Percentiles rank a stretch among this genome's conserved stretches.
phyloP scores from a whole-genome alignment of 2,329 filamentous ascomycete species.

The Cercospora canescens region DNA sequence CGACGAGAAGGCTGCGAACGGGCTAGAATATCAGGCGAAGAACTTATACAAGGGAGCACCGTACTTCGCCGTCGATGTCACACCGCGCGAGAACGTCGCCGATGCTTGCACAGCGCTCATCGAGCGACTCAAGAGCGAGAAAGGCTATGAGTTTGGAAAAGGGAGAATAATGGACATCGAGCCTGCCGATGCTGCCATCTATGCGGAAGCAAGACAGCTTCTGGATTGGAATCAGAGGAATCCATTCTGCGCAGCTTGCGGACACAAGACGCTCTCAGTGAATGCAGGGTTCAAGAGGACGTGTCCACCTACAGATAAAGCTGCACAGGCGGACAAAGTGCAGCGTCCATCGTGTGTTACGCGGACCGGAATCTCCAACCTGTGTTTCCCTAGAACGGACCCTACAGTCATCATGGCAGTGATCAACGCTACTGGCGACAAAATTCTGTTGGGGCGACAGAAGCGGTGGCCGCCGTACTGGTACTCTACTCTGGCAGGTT shows the following conservation, averaged over 20 bases:
- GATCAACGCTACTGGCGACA: constrained; percentile 74
- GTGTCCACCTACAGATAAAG: constrained; percentile 70
- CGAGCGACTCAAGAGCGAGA: constrained; percentile 55
- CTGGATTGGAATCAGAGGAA: constrained; percentile 95
- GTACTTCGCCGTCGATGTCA: constrained; percentile 88
- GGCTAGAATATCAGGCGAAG: constrained; percentile 62
- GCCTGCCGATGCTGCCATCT: constrained; percentile 74
- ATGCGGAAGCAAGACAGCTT: constrained; percentile 82
- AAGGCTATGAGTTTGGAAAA: constrained; percentile 65
- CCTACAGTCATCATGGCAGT: constrained; percentile 95
- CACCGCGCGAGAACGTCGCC: constrained; percentile 61
- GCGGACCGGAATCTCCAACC: constrained; percentile 81
- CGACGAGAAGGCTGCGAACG: constrained; percentile 62
- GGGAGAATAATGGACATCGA: constrained; percentile 63
- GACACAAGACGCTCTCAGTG: constrained; percentile 74
- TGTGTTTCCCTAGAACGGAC: constrained; percentile 89
- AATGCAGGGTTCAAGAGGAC: constrained; percentile 79
- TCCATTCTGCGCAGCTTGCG: constrained; percentile 88
- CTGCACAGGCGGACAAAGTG: constrained; percentile 37
- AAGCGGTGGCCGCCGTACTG: constrained; percentile 80
- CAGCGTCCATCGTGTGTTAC: constrained; percentile 74
- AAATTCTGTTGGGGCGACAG: constrained; percentile 79
- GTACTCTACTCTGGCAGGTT: constrained; percentile 77
- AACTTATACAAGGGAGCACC: constrained; percentile 74
- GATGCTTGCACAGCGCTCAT: constrained; percentile 64